phyloP scores from a whole-genome alignment of 1,284 basidiomycete species.

The Irpex rosettiformis region DNA sequence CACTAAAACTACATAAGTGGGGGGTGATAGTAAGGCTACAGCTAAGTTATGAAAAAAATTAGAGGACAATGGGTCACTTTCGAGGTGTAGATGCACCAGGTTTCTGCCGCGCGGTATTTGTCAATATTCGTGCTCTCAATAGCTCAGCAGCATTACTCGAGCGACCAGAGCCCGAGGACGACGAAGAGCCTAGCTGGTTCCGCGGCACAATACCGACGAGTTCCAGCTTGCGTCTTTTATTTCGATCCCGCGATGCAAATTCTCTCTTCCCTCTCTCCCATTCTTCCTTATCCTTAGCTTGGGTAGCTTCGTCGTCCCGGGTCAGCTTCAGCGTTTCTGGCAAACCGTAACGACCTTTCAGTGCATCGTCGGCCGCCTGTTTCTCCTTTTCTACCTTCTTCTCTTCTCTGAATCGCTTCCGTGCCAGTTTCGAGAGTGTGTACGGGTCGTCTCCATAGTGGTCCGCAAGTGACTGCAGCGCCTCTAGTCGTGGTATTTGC shows the following conservation, averaged over 20 bases:
- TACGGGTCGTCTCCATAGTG: constrained; percentile 85
- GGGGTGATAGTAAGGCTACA: background rate
- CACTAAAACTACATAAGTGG: background rate
- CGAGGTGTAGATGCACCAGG: constrained; percentile 9
- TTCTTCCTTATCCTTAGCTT: constrained; percentile 55
- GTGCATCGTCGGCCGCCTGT: constrained; percentile 59
- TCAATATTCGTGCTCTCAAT: constrained; percentile 53
- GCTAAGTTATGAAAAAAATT: background rate
- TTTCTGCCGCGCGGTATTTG: constrained; percentile 38
- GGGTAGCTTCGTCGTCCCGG: constrained; percentile 53
- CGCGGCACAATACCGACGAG: constrained; percentile 29
- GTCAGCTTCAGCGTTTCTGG: constrained; percentile 58
- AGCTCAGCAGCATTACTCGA: constrained; percentile 33
- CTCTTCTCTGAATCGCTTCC: constrained; percentile 80
- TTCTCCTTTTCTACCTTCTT: constrained; percentile 76
- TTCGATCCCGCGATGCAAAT: constrained; percentile 35
- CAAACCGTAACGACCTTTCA: constrained; percentile 74
- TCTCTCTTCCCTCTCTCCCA: constrained; percentile 53
- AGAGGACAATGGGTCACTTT: background rate
- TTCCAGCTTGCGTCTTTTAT: constrained; percentile 47
- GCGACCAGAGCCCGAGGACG: constrained; percentile 12
- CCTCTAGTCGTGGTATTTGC: constrained; percentile 73
- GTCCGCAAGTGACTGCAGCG: constrained; percentile 71
- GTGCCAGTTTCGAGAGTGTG: constrained; percentile 64
- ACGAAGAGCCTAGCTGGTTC: constrained; percentile 11